Evolutionary conservation across 495 filamentous ascomycete species (phyloP).

Genomic region (Hyaloscypha finlandica): DNA sequence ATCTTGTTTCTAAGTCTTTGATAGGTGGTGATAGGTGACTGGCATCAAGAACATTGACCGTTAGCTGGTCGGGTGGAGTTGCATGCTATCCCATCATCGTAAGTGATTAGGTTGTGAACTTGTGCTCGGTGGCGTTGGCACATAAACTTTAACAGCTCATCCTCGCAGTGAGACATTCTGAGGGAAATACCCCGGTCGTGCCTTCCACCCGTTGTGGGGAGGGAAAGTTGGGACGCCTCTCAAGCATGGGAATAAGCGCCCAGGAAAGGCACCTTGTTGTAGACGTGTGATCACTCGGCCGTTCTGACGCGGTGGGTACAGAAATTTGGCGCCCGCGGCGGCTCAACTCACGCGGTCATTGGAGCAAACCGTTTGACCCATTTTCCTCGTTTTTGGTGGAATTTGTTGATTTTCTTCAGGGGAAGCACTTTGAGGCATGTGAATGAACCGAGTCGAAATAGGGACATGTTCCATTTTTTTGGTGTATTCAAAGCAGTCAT

Average conservation of each 20-base stretch:
- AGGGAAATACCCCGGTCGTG: too few relatives aligned
- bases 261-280: background rate
- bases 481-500: conserved; percentile 1
- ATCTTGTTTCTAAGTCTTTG: too few relatives aligned
- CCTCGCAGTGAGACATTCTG: too few relatives aligned
- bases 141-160: too few relatives aligned
- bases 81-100: too few relatives aligned
- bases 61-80: too few relatives aligned
- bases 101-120: too few relatives aligned
- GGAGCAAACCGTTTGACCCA: background rate
- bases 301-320: background rate
- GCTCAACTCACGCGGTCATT: background rate
- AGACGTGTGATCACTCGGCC: background rate
- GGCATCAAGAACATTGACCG: too few relatives aligned
- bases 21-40: too few relatives aligned
- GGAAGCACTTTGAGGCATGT: background rate
- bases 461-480: background rate
- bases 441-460: background rate
- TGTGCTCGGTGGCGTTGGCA: too few relatives aligned
- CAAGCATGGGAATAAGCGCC: background rate
- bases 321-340: background rate
- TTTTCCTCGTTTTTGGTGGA: background rate
- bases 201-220: too few relatives aligned
- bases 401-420: too few relatives aligned
- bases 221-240: background rate